A percentile compares a stretch with the other conserved stretches of the same genome.
These are phyloP conservation scores for Hyparrhenia diplandra DNA, from an alignment of 176 grass and related monocot species.

Conservation along the genomic window DNA sequence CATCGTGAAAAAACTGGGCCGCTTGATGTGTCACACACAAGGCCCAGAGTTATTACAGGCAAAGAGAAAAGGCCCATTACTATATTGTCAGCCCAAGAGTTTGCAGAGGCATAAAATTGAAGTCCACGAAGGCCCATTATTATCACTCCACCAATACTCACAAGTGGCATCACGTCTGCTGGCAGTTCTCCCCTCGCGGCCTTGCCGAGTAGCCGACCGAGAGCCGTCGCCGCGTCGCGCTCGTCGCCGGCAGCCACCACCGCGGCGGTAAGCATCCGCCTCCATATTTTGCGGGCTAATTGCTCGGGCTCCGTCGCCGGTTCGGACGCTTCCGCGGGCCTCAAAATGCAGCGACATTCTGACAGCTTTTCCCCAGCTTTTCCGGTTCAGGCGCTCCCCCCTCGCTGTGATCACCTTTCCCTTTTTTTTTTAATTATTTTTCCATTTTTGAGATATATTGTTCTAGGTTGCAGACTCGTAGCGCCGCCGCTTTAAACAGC, in stretches of 20 bases:
- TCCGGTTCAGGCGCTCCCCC: neutral
- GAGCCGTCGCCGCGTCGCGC: neutral
- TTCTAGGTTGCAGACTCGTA: no score
- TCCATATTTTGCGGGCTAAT: neutral
- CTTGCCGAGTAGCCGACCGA: neutral
- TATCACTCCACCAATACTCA: neutral
- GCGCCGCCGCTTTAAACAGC: no score
- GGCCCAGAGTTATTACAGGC: neutral
- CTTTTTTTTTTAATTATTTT: no score
- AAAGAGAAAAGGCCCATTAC: neutral
- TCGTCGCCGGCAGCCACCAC: constrained; percentile 1
- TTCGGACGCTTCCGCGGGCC: neutral
- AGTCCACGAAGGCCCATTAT: neutral
- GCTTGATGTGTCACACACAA: neutral
- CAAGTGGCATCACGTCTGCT: neutral
- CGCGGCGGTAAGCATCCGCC: neutral
- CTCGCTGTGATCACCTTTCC: neutral
- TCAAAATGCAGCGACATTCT: neutral
- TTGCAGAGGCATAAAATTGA: no score
- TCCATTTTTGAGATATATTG: no score
- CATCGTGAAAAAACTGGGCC: neutral
- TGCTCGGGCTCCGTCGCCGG: neutral
- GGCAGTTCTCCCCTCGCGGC: neutral
- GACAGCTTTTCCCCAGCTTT: neutral
- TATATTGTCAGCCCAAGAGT: neutral